Conservation (phyloP, 495 filamentous ascomycete genomes). For the Annulohypoxylon bovei region DNA sequence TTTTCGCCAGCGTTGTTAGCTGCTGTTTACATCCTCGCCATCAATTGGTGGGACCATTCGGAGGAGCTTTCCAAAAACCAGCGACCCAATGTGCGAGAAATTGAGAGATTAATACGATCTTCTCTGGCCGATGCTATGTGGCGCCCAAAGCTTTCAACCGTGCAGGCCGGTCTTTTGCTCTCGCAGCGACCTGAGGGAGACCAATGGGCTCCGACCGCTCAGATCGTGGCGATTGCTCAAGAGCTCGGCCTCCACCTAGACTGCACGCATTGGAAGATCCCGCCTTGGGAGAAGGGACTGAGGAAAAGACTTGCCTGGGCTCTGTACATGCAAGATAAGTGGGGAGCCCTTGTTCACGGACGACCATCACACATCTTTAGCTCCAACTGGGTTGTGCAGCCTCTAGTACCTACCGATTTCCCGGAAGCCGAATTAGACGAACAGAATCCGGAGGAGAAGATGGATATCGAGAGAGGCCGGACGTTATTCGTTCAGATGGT, state of each 20-base stretch:
- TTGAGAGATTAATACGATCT: constrained; percentile 80
- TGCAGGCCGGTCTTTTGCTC: constrained; percentile 90
- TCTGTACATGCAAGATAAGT: constrained; percentile 93
- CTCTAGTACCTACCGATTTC: constrained; percentile 75
- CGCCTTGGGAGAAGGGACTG: constrained; percentile 83
- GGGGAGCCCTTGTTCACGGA: constrained; percentile 86
- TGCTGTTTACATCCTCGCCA: constrained; percentile 88
- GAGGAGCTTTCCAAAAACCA: constrained; percentile 69
- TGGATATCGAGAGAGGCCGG: constrained; percentile 74
- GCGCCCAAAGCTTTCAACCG: constrained; percentile 87
- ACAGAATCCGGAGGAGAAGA: constrained; percentile 65
- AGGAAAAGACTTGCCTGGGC: constrained; percentile 90
- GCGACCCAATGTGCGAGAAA: constrained; percentile 75
- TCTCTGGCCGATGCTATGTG: constrained; percentile 80
- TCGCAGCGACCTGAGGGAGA: constrained; percentile 88
- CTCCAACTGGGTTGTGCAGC: constrained; percentile 84
- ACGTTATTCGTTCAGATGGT: constrained; percentile 79
- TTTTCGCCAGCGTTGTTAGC: constrained; percentile 87
- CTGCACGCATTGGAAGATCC: constrained; percentile 88
- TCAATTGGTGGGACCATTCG: constrained; percentile 88
- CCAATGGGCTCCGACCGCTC: constrained; percentile 86
- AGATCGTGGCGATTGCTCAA: constrained; percentile 81
- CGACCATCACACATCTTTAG: constrained; percentile 84
- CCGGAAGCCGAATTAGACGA: constrained; percentile 69
- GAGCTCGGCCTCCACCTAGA: constrained; percentile 89